Evolutionary conservation across 2,329 filamentous ascomycete genomes (phyloP).

Genomic region (Triangularia verruculosa): DNA sequence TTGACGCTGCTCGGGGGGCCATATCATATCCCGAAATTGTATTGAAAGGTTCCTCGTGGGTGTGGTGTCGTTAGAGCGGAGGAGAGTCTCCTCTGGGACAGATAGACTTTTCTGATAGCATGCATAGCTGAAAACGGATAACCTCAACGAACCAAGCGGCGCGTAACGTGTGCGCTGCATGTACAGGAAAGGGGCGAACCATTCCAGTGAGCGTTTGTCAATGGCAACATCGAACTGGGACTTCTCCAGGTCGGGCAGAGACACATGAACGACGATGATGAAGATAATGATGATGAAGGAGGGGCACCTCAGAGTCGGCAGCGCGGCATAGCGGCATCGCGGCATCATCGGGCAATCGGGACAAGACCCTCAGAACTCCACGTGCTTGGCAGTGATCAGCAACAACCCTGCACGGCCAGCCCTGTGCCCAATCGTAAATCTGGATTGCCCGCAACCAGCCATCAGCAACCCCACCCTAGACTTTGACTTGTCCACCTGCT

Average conservation of each 20-base stretch:
- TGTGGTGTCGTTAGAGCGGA: slow-evolving; percentile 3
- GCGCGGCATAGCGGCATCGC: background rate
- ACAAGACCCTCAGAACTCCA: slow-evolving; percentile 3
- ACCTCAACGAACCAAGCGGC: background rate
- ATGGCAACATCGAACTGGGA: too few relatives aligned
- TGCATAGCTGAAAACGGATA: slow-evolving; percentile 3
- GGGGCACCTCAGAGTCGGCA: slow-evolving; percentile 1
- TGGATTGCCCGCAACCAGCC: background rate
- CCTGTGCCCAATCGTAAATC: slow-evolving; percentile 10
- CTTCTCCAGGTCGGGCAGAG: too few relatives aligned
- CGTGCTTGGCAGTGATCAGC: slow-evolving; percentile 21
- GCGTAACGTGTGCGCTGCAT: background rate
- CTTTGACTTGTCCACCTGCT: background rate
- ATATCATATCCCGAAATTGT: background rate
- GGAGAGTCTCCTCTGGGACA: background rate
- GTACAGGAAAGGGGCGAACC: slow-evolving; percentile 3
- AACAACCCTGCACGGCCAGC: background rate
- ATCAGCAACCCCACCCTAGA: background rate
- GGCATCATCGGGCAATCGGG: too few relatives aligned
- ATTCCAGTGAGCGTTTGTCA: background rate
- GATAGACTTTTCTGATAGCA: background rate
- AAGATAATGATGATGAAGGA: background rate
- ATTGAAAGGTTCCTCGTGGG: background rate
- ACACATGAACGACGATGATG: background rate
- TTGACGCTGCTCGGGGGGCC: background rate